Evolutionary conservation across 306 rosid species (phyloP).

Genomic region (Inga laurina): DNA sequence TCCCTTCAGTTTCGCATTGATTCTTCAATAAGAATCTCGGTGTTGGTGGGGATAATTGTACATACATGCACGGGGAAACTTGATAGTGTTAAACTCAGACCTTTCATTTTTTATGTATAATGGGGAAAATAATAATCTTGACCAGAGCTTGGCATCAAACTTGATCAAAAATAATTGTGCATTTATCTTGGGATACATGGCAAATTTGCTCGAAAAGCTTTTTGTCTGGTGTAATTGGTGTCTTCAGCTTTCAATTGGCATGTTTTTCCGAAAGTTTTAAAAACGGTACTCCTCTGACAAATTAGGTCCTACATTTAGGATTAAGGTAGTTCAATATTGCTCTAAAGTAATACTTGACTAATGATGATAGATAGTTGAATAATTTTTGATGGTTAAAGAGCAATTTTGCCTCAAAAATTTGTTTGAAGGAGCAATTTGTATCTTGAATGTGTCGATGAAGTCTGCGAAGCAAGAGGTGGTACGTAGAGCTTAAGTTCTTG

Average conservation of each 20-base stretch:
- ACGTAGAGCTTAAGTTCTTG: too few species aligned
- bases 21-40: constrained; percentile 28
- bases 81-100: neutral
- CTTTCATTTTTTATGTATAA: neutral
- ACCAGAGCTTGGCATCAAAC: neutral
- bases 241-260: neutral
- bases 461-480: too few species aligned
- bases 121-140: neutral
- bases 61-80: constrained; percentile 27
- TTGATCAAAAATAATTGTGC: neutral
- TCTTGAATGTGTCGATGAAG: too few species aligned
- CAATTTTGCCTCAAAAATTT: too few species aligned
- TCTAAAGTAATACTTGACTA: neutral
- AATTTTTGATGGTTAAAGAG: neutral
- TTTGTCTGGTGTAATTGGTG: neutral
- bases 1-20: constrained; percentile 3
- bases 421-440: too few species aligned
- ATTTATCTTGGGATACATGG: neutral
- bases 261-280: too few species aligned
- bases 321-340: too few species aligned
- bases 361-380: neutral
- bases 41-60: constrained; percentile 36
- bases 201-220: neutral
- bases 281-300: too few species aligned
- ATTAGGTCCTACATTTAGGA: too few species aligned